Evolutionary conservation across 2,329 filamentous ascomycete species (phyloP).

Genomic region (Ramularia endophylla): DNA sequence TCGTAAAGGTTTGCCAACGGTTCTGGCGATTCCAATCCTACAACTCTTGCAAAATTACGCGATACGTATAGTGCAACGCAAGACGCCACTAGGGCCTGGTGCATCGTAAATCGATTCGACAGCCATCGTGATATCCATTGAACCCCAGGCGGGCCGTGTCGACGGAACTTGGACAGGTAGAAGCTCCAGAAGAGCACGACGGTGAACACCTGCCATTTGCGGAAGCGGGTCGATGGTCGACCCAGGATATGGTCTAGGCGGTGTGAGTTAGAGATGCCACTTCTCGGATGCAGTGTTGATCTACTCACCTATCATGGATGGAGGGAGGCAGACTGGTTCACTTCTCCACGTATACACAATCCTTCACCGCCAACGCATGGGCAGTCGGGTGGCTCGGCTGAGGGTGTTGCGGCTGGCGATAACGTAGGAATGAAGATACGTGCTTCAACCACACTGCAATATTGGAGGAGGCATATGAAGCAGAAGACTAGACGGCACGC

Average conservation of each 20-base stretch:
- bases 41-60: slow-evolving; percentile 87
- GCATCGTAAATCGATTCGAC: slow-evolving; percentile 68
- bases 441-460: too few species aligned
- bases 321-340: background rate
- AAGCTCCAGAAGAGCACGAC: slow-evolving; percentile 88
- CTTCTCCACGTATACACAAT: too few species aligned
- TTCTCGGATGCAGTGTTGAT: background rate
- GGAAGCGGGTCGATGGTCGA: slow-evolving; percentile 21
- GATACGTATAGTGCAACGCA: slow-evolving; percentile 87
- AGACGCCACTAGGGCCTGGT: slow-evolving; percentile 83
- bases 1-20: slow-evolving; percentile 93
- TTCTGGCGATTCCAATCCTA: slow-evolving; percentile 86
- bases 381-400: too few species aligned
- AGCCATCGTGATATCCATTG: slow-evolving; percentile 66
- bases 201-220: slow-evolving; percentile 57
- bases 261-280: background rate
- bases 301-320: slow-evolving; percentile 14
- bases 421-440: too few species aligned
- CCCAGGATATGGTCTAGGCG: slow-evolving; percentile 19
- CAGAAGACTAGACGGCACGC: too few species aligned
- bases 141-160: slow-evolving; percentile 74
- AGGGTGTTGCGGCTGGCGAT: too few species aligned
- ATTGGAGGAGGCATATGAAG: too few species aligned
- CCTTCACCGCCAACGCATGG: too few species aligned
- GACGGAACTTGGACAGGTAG: slow-evolving; percentile 76